phyloP scores from a whole-genome alignment of 306 rosid genomes.

The Phaseolus lunatus region DNA sequence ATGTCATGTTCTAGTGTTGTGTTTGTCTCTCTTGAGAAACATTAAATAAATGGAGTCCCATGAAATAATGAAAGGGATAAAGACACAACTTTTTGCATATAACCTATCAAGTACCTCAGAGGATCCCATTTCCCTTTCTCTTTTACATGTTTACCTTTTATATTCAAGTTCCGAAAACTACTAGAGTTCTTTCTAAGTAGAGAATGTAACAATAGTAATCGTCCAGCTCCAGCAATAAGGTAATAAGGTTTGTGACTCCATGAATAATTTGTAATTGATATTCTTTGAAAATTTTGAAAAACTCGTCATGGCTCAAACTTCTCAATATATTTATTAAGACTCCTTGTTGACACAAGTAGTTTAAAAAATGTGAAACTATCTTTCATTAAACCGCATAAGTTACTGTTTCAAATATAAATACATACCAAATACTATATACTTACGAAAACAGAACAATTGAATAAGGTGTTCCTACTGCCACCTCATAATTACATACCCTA shows the following conservation, averaged over 20 bases:
- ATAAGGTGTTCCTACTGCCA: neutral
- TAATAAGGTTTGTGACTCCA: slow-evolving; percentile 4
- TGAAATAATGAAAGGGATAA: neutral
- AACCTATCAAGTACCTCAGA: slow-evolving; percentile 1
- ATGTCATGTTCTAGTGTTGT: neutral
- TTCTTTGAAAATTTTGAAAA: slow-evolving; percentile 7
- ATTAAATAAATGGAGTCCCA: neutral
- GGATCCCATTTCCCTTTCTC: slow-evolving; percentile 8
- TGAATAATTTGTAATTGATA: neutral
- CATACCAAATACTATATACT: neutral
- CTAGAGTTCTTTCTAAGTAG: neutral
- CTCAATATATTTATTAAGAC: neutral
- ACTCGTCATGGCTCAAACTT: neutral
- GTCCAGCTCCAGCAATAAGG: slow-evolving; percentile 21
- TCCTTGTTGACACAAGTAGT: neutral
- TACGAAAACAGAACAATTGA: neutral
- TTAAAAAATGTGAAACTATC: neutral
- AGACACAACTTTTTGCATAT: neutral
- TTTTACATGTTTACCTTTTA: slow-evolving; percentile 31
- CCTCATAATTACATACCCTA: neutral
- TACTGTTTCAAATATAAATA: neutral
- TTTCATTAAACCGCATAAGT: neutral
- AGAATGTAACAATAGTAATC: slow-evolving; percentile 21
- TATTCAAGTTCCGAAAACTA: slow-evolving; percentile 30
- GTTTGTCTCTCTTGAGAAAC: neutral